Evolutionary conservation across 2,329 filamentous ascomycete genomes (phyloP).

Genomic region (Talaromyces sp.): DNA sequence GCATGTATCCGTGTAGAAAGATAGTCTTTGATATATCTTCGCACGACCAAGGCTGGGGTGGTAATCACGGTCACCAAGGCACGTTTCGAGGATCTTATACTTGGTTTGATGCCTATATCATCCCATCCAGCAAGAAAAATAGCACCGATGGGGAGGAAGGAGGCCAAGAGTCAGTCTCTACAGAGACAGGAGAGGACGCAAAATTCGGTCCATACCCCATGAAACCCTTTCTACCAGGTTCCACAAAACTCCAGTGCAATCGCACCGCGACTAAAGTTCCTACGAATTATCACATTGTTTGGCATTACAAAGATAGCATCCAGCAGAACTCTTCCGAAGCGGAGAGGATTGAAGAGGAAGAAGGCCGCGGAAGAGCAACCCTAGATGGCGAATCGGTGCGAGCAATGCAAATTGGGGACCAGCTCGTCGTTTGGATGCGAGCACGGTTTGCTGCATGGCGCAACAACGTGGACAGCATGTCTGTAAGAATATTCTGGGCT

Average conservation of each 20-base stretch:
- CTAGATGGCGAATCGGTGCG: constrained; percentile 32
- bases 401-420: constrained; percentile 31
- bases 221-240: constrained; percentile 23
- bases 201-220: background rate
- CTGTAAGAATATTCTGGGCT: constrained; percentile 35
- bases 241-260: constrained; percentile 29
- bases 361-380: constrained; percentile 32
- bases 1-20: constrained; percentile 34
- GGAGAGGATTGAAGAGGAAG: constrained; percentile 22
- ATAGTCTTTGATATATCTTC: constrained; percentile 32
- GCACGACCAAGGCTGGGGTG: constrained; percentile 34
- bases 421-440: constrained; percentile 33
- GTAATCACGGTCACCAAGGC: constrained; percentile 11
- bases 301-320: constrained; percentile 32
- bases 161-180: background rate
- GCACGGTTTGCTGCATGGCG: constrained; percentile 34
- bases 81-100: constrained; percentile 31
- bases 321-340: constrained; percentile 27
- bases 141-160: background rate
- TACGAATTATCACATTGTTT: constrained; percentile 25
- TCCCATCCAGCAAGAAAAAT: constrained; percentile 13
- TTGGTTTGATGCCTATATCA: constrained; percentile 36
- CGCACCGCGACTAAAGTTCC: constrained; percentile 16
- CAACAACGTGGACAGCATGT: constrained; percentile 28
- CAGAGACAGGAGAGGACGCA: background rate